Percentiles rank a stretch among this genome's conserved stretches.
Conservation (phyloP, 2,329 filamentous ascomycete genomes). For the Aspergillus phoenicis region DNA sequence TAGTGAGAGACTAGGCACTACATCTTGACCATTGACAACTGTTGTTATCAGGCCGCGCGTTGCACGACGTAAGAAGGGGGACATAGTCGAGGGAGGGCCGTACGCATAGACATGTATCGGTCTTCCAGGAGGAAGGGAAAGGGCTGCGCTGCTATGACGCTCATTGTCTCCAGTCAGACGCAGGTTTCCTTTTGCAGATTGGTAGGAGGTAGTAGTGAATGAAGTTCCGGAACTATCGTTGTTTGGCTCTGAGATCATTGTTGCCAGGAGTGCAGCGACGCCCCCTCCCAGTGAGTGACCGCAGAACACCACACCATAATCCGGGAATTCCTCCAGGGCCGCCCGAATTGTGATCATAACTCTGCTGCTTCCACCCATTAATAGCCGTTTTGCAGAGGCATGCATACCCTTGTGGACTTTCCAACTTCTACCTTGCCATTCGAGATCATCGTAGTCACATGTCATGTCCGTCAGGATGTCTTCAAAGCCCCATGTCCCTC, state of each 20-base stretch:
- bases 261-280: conserved; percentile 69
- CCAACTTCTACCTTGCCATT: conserved; percentile 64
- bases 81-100: conserved; percentile 73
- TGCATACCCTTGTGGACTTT: conserved; percentile 76
- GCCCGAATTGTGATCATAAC: conserved; percentile 68
- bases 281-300: conserved; percentile 71
- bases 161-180: conserved; percentile 37
- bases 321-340: conserved; percentile 66
- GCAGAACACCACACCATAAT: conserved; percentile 70
- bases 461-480: conserved; percentile 74
- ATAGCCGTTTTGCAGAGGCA: conserved; percentile 67
- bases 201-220: conserved; percentile 62
- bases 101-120: conserved; percentile 81
- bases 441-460: conserved; percentile 67
- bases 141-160: conserved; percentile 25
- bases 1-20: conserved; percentile 73
- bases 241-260: conserved; percentile 68
- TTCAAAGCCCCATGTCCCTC: conserved; percentile 72
- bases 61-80: conserved; percentile 66
- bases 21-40: conserved; percentile 70
- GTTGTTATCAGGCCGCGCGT: conserved; percentile 76
- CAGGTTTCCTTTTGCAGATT: conserved; percentile 40
- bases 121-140: conserved; percentile 65
- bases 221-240: conserved; percentile 54
- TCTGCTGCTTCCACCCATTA: conserved; percentile 68